Conservation (phyloP, 2,329 filamentous ascomycete species). For the Xylaria sp. region DNA sequence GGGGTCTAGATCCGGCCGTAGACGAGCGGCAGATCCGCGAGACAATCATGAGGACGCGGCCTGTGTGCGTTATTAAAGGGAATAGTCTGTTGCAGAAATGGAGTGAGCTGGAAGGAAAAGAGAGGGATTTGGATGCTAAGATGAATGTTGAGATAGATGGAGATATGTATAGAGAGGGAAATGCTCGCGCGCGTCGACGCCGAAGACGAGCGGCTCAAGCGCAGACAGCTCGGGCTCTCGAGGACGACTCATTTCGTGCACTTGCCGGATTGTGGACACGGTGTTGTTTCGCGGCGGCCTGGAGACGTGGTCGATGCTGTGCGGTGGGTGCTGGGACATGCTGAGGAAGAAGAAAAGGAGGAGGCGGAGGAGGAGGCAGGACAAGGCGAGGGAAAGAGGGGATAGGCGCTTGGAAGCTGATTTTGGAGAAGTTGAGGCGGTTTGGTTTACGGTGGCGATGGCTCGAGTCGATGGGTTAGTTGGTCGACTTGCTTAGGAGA, state of each 20-base stretch:
- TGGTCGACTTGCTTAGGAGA: too few species aligned
- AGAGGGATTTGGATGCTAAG: constrained; percentile 22
- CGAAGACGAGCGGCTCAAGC: constrained; percentile 47
- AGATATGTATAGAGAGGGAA: constrained; percentile 32
- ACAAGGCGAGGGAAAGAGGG: too few species aligned
- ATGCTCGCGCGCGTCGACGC: constrained; percentile 41
- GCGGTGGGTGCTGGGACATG: constrained; percentile 44
- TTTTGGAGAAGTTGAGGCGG: not conserved
- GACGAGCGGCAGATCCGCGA: constrained; percentile 41
- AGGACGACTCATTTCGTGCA: constrained; percentile 39
- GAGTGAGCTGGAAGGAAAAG: constrained; percentile 38
- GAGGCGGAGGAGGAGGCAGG: not conserved
- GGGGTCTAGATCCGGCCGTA: constrained; percentile 41
- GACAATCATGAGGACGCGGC: constrained; percentile 39
- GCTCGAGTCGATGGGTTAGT: not conserved
- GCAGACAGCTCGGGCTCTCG: constrained; percentile 44
- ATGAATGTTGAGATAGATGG: constrained; percentile 17
- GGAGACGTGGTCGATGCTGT: constrained; percentile 45
- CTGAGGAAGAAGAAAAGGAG: constrained; percentile 13
- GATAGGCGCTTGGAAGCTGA: not conserved
- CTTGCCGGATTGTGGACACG: constrained; percentile 45
- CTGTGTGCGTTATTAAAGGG: constrained; percentile 45
- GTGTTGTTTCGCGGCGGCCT: constrained; percentile 45
- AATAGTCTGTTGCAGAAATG: constrained; percentile 43
- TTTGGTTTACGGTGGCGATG: not conserved